Evolutionary conservation across 768 basidiomycete species (phyloP).

Genomic region (Suillus spraguei): DNA sequence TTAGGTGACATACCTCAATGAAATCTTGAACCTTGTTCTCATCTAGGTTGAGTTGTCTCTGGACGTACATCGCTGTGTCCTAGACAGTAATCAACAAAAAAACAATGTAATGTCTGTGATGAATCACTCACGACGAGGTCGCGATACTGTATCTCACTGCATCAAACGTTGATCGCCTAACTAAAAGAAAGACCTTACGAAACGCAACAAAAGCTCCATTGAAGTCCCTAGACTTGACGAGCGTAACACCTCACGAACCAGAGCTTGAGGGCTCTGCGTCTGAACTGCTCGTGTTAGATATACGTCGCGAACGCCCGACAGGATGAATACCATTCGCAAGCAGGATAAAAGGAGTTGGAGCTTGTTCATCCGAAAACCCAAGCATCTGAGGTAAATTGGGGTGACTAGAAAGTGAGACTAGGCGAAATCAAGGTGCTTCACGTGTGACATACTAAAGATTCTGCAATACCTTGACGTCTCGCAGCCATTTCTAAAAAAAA

Average conservation of each 20-base stretch:
- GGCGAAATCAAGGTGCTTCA: neutral
- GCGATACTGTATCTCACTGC: slow-evolving; percentile 35
- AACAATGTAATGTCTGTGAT: neutral
- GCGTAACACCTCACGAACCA: slow-evolving; percentile 39
- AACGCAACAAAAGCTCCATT: slow-evolving; percentile 35
- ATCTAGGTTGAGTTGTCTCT: slow-evolving; percentile 42
- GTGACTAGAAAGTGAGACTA: slow-evolving; percentile 36
- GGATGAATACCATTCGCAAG: slow-evolving; percentile 44
- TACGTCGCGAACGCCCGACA: neutral
- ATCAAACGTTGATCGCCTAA: neutral
- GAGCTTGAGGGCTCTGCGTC: slow-evolving; percentile 43
- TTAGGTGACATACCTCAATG: slow-evolving; percentile 37
- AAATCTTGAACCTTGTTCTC: slow-evolving; percentile 48
- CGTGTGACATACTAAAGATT: slow-evolving; percentile 47
- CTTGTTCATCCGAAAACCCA: slow-evolving; percentile 47
- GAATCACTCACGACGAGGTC: slow-evolving; percentile 38
- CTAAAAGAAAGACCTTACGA: slow-evolving; percentile 25
- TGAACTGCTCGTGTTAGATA: slow-evolving; percentile 34
- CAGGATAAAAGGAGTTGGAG: slow-evolving; percentile 53
- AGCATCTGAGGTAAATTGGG: slow-evolving; percentile 56
- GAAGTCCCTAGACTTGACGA: slow-evolving; percentile 41
- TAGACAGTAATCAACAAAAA: slow-evolving; percentile 17
- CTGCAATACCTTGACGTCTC: slow-evolving; percentile 52
- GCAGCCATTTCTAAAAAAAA: slow-evolving; percentile 44
- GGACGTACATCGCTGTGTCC: slow-evolving; percentile 48